These are phyloP conservation scores for Chytridiales sp. DNA, from an alignment of 371 early-diverging fungal genomes.

Conservation along the genomic window DNA sequence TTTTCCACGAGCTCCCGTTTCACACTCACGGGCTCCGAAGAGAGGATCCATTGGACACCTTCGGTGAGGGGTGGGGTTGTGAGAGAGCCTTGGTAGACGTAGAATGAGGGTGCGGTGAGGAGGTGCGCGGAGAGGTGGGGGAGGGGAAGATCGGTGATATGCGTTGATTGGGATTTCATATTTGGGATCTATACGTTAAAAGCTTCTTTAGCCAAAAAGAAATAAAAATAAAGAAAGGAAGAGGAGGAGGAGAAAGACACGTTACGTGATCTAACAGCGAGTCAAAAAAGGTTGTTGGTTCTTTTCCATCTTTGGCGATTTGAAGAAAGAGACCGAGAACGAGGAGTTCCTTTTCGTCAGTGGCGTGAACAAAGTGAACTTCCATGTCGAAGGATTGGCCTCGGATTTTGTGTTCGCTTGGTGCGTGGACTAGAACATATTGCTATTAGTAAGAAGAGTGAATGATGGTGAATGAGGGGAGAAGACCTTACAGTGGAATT, in stretches of 20 bases:
- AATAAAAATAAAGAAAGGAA: too few species aligned
- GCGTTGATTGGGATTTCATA: too few species aligned
- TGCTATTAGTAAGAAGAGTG: too few species aligned
- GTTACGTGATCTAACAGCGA: conserved; percentile 18
- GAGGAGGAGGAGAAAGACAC: too few species aligned
- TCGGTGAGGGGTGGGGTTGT: conserved; percentile 54
- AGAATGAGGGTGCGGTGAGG: not conserved
- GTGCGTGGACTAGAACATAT: too few species aligned
- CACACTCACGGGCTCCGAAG: conserved; percentile 17
- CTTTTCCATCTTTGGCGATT: conserved; percentile 12
- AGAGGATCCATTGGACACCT: conserved; percentile 48
- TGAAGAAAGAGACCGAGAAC: conserved; percentile 41
- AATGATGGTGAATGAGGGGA: too few species aligned
- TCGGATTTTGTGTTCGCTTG: conserved; percentile 39
- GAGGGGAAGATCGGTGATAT: too few species aligned
- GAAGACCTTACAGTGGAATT: too few species aligned
- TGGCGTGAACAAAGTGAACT: conserved; percentile 46
- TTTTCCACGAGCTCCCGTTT: conserved; percentile 1
- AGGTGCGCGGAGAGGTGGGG: too few species aligned
- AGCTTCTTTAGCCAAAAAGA: too few species aligned
- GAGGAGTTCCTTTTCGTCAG: conserved; percentile 18
- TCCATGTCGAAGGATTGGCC: conserved; percentile 26
- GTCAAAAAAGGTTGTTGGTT: conserved; percentile 13
- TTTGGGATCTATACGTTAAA: conserved; percentile 9
- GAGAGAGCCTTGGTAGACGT: conserved; percentile 44